Conservation (phyloP, 2,329 filamentous ascomycete genomes). For the Aspergillus sp. region DNA sequence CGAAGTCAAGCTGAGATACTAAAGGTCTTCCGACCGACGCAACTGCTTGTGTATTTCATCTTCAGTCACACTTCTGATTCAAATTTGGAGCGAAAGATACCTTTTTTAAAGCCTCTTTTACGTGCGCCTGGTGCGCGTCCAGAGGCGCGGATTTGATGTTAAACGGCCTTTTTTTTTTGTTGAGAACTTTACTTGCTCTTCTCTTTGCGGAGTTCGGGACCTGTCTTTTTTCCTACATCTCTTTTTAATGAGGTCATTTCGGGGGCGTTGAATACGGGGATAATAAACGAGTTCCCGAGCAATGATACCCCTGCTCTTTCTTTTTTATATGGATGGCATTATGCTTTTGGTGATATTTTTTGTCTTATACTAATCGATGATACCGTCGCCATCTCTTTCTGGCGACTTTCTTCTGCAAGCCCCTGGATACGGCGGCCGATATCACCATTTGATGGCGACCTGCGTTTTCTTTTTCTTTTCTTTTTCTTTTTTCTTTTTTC, state of each 20-base stretch:
- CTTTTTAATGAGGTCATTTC: slow-evolving; percentile 10
- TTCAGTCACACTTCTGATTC: slow-evolving; percentile 10
- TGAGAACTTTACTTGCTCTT: slow-evolving; percentile 3
- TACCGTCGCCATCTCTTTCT: slow-evolving; percentile 15
- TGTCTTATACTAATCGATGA: slow-evolving; percentile 27
- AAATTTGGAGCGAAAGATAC: slow-evolving; percentile 4
- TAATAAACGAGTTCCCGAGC: slow-evolving; percentile 43
- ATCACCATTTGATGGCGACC: slow-evolving; percentile 8
- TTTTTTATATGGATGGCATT: slow-evolving; percentile 15
- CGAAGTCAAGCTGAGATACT: slow-evolving; percentile 56
- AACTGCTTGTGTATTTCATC: slow-evolving; percentile 12
- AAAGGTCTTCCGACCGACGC: slow-evolving; percentile 28
- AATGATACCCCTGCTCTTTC: slow-evolving; percentile 41
- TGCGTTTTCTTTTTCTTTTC: not conserved
- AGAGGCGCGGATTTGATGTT: slow-evolving; percentile 9
- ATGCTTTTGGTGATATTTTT: slow-evolving; percentile 15
- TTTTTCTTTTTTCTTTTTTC: not conserved
- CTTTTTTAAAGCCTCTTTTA: not conserved
- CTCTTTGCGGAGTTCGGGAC: slow-evolving; percentile 18
- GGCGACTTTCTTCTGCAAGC: not conserved
- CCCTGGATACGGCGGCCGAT: slow-evolving; percentile 15
- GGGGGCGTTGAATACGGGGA: slow-evolving; percentile 39
- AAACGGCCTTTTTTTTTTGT: slow-evolving; percentile 1
- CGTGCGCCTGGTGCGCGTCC: slow-evolving; percentile 22
- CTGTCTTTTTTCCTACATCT: not conserved